Percentiles rank a stretch among this genome's conserved stretches.
phyloP scores from a whole-genome alignment of 2,329 filamentous ascomycete species.

The Cryphonectria naterciae region DNA sequence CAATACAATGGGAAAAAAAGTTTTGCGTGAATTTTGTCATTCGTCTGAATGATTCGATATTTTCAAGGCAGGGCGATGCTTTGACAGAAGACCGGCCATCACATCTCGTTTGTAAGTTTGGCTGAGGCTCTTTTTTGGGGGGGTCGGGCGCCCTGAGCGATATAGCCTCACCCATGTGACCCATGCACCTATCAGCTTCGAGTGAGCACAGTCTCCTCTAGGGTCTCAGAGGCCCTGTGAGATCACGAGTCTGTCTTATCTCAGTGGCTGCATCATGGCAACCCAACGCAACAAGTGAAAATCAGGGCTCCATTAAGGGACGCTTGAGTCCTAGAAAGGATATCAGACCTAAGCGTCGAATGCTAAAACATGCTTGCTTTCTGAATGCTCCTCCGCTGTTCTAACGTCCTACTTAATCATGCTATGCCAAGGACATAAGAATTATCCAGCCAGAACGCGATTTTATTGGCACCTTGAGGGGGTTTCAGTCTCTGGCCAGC shows the following conservation, averaged over 20 bases:
- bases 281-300: background rate
- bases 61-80: too few relatives aligned
- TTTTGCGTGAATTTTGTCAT: background rate
- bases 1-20: background rate
- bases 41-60: background rate
- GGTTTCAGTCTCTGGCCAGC: constrained; percentile 31
- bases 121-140: too few relatives aligned
- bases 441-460: background rate
- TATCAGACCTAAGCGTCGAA: background rate
- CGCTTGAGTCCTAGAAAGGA: too few relatives aligned
- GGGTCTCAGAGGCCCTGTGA: background rate
- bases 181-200: too few relatives aligned
- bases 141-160: too few relatives aligned
- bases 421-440: background rate
- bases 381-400: background rate
- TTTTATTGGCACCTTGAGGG: background rate
- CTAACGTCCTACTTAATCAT: background rate
- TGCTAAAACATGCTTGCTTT: constrained; percentile 4
- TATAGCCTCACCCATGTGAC: background rate
- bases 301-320: background rate
- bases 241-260: background rate
- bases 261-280: background rate
- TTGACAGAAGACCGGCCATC: too few relatives aligned
- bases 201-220: background rate
- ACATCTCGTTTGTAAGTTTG: too few relatives aligned